These are phyloP conservation scores for Suillus subluteus DNA, from an alignment of 768 basidiomycete genomes.

Conservation along the genomic window DNA sequence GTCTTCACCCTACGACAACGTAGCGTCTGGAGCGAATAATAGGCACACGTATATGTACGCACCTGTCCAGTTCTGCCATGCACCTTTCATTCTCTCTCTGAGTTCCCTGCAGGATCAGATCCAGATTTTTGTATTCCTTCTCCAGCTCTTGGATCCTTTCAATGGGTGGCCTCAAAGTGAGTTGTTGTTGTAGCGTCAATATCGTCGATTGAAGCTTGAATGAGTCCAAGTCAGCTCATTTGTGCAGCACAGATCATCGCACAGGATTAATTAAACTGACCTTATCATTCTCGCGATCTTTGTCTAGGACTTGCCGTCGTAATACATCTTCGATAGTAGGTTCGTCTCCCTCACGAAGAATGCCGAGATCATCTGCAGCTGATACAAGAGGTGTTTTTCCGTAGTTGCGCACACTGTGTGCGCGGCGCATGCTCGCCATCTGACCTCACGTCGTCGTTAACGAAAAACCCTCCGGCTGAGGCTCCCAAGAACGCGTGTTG, in stretches of 20 bases:
- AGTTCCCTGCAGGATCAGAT: conserved; percentile 76
- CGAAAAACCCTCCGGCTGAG: not conserved
- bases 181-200: conserved; percentile 63
- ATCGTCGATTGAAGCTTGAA: conserved; percentile 65
- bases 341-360: conserved; percentile 63
- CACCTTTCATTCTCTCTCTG: conserved; percentile 85
- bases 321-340: conserved; percentile 58
- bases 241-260: not conserved
- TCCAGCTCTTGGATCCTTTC: conserved; percentile 68
- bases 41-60: conserved; percentile 19
- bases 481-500: not conserved
- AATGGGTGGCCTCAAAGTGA: conserved; percentile 67
- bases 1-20: conserved; percentile 51
- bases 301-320: conserved; percentile 65
- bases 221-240: not conserved
- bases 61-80: conserved; percentile 82
- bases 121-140: conserved; percentile 76
- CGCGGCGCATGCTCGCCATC: conserved; percentile 52
- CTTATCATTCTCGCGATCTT: conserved; percentile 72
- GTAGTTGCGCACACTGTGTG: conserved; percentile 65
- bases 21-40: not conserved
- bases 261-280: conserved; percentile 36
- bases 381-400: conserved; percentile 48
- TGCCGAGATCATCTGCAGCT: conserved; percentile 57
- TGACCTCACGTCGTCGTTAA: not conserved